Conservation (phyloP, 2,329 filamentous ascomycete species). For the Rhynchosporium secalis region DNA sequence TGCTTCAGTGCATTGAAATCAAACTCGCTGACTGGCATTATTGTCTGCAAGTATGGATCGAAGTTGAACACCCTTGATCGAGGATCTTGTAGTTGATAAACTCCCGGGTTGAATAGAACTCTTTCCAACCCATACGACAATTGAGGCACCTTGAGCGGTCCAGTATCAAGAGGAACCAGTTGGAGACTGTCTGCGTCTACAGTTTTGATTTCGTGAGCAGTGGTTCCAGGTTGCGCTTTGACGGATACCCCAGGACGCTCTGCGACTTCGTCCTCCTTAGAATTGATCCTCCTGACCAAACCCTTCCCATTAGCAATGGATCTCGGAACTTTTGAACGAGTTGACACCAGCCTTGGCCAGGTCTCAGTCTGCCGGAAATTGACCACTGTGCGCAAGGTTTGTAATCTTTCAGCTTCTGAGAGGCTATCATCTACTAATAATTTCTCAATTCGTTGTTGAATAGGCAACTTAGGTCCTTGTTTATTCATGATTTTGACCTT, state of each 20-base stretch:
- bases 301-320: background rate
- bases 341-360: background rate
- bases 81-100: conserved; percentile 88
- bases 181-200: conserved; percentile 33
- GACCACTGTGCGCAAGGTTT: background rate
- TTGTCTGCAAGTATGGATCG: conserved; percentile 86
- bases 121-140: conserved; percentile 40
- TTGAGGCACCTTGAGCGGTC: conserved; percentile 36
- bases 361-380: background rate
- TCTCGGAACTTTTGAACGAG: background rate
- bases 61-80: conserved; percentile 92
- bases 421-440: background rate
- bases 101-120: conserved; percentile 92
- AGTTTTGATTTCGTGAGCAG: conserved; percentile 33
- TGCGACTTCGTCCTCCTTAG: too few relatives aligned
- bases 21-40: conserved; percentile 93
- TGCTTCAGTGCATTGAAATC: conserved; percentile 83
- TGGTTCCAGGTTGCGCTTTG: conserved; percentile 8
- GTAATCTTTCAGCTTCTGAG: conserved; percentile 2
- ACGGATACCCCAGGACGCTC: background rate
- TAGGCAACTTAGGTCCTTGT: background rate
- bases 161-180: conserved; percentile 34
- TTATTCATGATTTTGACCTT: background rate
- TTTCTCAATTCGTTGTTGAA: background rate
- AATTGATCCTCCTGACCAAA: background rate